phyloP scores from a whole-genome alignment of 352 stramenopile species.

The Phytophthora palmivora region DNA sequence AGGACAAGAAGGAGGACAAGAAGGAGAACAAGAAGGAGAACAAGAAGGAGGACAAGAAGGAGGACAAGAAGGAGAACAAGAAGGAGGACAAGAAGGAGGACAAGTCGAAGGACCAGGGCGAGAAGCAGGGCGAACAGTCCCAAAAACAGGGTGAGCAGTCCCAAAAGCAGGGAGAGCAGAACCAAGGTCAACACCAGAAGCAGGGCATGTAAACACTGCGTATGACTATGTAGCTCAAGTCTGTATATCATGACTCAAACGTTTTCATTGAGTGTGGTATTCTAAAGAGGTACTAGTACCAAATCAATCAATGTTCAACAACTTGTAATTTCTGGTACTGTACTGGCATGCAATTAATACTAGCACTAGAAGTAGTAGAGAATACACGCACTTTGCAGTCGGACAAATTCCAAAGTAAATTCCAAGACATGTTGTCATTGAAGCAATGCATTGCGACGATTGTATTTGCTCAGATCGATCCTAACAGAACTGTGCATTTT shows the following conservation, averaged over 20 bases:
- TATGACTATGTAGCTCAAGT: background rate
- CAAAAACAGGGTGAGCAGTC: constrained; percentile 14
- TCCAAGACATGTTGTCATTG: no score
- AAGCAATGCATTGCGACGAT: no score
- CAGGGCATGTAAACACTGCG: constrained; percentile 12
- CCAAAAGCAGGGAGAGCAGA: no score
- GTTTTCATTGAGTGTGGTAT: constrained; percentile 2
- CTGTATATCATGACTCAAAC: background rate
- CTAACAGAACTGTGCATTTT: no score
- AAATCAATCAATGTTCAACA: constrained; percentile 15
- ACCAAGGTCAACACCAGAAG: constrained; percentile 8
- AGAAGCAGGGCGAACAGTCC: constrained; percentile 14
- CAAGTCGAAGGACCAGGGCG: constrained; percentile 1
- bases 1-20: background rate
- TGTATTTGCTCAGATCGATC: no score
- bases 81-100: constrained; percentile 6
- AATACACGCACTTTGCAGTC: no score
- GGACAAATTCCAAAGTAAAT: no score
- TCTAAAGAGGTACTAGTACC: background rate
- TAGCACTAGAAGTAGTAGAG: no score
- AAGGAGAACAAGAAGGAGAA: constrained; percentile 13
- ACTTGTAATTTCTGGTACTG: no score
- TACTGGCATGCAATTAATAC: no score
- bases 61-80: constrained; percentile 6
- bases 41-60: constrained; percentile 12